phyloP scores from a whole-genome alignment of 1,284 basidiomycete species.

The Cystobasidium slooffiae region DNA sequence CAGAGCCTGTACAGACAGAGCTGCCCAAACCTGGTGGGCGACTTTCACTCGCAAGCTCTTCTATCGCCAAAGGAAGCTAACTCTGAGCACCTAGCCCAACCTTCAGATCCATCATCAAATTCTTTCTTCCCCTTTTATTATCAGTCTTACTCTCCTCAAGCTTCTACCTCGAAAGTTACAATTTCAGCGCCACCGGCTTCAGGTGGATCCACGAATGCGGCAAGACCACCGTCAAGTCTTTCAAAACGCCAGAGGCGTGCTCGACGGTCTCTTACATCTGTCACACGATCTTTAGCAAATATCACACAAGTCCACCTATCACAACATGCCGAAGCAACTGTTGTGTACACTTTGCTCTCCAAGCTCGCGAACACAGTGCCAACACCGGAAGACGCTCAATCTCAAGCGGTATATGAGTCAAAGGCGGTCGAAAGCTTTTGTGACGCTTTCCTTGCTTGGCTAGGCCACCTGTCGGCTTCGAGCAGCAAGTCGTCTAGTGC shows the following conservation, averaged over 20 bases:
- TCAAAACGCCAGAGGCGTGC: not conserved
- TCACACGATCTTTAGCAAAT: not conserved
- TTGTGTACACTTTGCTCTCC: not conserved
- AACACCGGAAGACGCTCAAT: not conserved
- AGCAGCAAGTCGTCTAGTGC: too few species aligned
- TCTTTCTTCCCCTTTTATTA: constrained; percentile 13
- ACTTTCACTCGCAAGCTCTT: too few species aligned
- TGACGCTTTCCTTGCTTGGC: too few species aligned
- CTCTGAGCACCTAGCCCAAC: too few species aligned
- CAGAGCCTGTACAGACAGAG: not conserved
- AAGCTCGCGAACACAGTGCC: not conserved
- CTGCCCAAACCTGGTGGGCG: not conserved
- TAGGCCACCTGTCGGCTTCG: too few species aligned
- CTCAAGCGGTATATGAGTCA: too few species aligned
- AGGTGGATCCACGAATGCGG: not conserved
- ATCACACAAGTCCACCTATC: constrained; percentile 1
- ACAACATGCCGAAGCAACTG: not conserved
- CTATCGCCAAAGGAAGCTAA: too few species aligned
- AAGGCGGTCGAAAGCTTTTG: too few species aligned
- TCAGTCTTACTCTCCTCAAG: not conserved
- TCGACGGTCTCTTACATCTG: not conserved
- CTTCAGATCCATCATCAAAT: not conserved
- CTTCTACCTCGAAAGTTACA: constrained; percentile 1
- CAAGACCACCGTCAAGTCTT: not conserved
- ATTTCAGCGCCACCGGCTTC: not conserved